These are phyloP conservation scores for Tulasnella sp. DNA, from an alignment of 768 basidiomycete species.

Conservation along the genomic window DNA sequence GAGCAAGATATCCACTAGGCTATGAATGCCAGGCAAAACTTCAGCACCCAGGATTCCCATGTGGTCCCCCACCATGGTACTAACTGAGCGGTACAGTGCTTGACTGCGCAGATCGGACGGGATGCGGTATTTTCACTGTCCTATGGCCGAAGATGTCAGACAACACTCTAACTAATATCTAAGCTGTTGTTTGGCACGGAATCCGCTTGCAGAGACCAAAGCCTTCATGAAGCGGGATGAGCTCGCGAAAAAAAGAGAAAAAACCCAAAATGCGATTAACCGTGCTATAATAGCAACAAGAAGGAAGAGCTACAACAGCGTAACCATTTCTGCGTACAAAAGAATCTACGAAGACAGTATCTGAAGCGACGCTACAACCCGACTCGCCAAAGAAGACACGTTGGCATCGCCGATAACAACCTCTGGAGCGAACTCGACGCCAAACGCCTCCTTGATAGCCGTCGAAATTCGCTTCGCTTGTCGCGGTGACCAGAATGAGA, in stretches of 20 bases:
- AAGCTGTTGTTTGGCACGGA: not conserved
- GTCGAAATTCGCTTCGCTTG: conserved; percentile 86
- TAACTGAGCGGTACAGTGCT: not conserved
- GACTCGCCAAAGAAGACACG: conserved; percentile 69
- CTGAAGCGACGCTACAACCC: conserved; percentile 72
- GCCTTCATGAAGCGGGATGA: not conserved
- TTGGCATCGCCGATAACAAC: conserved; percentile 94
- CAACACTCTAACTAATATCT: not conserved
- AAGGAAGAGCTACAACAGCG: not conserved
- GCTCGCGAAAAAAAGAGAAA: not conserved
- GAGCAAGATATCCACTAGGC: no score
- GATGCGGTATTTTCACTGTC: conserved; percentile 4
- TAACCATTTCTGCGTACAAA: not conserved
- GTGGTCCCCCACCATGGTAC: not conserved
- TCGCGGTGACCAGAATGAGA: conserved; percentile 82
- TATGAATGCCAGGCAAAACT: not conserved
- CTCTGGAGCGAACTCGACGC: conserved; percentile 80
- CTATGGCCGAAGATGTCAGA: not conserved
- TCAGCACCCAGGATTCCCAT: not conserved
- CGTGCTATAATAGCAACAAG: not conserved
- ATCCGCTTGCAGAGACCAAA: no score
- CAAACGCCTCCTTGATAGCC: conserved; percentile 73
- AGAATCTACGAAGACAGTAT: conserved; percentile 29
- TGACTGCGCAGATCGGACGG: not conserved
- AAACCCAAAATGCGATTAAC: not conserved